These are phyloP conservation scores for Oemleria cerasiformis DNA, from an alignment of 306 rosid genomes.

Conservation along the genomic window DNA sequence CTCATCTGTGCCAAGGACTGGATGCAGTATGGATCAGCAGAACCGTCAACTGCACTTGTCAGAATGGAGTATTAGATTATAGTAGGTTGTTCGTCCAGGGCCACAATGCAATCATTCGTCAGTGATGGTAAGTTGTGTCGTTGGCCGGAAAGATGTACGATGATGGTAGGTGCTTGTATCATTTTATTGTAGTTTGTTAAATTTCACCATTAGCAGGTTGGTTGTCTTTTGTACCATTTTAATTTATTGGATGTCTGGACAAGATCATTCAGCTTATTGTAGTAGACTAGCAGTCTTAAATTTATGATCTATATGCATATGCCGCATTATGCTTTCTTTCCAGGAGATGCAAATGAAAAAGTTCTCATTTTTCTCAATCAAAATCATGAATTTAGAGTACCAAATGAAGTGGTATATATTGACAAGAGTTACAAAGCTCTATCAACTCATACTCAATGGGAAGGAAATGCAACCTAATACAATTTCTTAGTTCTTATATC, in stretches of 20 bases:
- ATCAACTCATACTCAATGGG: not conserved
- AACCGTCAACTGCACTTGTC: conserved; percentile 44
- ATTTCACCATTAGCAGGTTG: conserved; percentile 14
- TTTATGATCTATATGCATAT: not conserved
- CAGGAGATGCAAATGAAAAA: not conserved
- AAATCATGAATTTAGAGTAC: too few species aligned
- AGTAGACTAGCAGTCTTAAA: conserved; percentile 15
- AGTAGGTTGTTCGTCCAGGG: conserved; percentile 5
- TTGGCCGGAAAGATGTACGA: conserved; percentile 11
- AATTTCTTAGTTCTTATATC: conserved; percentile 27
- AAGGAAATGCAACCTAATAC: too few species aligned
- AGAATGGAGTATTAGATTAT: conserved; percentile 55
- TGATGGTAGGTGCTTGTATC: conserved; percentile 18
- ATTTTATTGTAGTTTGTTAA: conserved; percentile 22
- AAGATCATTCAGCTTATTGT: conserved; percentile 17
- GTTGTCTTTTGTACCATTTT: conserved; percentile 28
- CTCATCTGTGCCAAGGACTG: conserved; percentile 92
- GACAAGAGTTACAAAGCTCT: not conserved
- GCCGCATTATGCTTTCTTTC: not conserved
- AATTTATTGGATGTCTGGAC: conserved; percentile 32
- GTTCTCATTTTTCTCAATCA: too few species aligned
- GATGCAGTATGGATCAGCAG: conserved; percentile 62
- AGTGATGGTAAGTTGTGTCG: conserved; percentile 21
- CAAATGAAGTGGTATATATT: too few species aligned
- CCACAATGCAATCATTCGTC: not conserved